Evolutionary conservation across 164 flowering plant species (phyloP).

Genomic region (Liquidambar formosana): DNA sequence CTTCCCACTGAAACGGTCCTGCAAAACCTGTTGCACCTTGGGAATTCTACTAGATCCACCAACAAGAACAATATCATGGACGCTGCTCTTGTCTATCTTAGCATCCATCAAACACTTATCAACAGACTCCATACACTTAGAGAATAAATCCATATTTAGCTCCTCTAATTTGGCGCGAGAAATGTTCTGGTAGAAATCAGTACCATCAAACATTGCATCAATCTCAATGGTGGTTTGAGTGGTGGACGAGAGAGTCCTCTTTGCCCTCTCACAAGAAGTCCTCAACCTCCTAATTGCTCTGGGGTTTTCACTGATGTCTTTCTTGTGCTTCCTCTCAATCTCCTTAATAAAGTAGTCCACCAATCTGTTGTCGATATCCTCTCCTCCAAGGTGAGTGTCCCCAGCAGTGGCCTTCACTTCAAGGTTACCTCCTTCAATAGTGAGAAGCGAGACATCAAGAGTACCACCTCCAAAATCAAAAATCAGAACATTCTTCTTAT

Average conservation of each 20-base stretch:
- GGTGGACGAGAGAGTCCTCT: slow-evolving; percentile 48
- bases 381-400: slow-evolving; percentile 48
- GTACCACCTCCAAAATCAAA: slow-evolving; percentile 50
- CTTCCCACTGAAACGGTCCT: slow-evolving; percentile 42
- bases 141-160: too few species aligned
- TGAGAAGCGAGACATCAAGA: slow-evolving; percentile 41
- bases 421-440: slow-evolving; percentile 38
- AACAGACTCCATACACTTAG: slow-evolving; percentile 49
- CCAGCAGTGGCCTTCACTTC: slow-evolving; percentile 48
- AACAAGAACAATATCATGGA: slow-evolving; percentile 45
- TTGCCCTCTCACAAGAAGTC: slow-evolving; percentile 46
- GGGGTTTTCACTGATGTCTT: slow-evolving; percentile 41
- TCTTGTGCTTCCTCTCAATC: slow-evolving; percentile 41
- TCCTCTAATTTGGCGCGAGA: slow-evolving; percentile 49
- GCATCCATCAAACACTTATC: slow-evolving; percentile 48
- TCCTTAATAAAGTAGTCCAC: slow-evolving; percentile 43
- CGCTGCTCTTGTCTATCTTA: slow-evolving; percentile 40
- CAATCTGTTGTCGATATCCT: slow-evolving; percentile 43
- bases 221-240: slow-evolving; percentile 40
- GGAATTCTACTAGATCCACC: slow-evolving; percentile 53
- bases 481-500: slow-evolving; percentile 43
- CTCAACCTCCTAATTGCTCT: slow-evolving; percentile 45
- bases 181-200: slow-evolving; percentile 40
- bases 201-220: slow-evolving; percentile 42
- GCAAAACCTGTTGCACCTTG: slow-evolving; percentile 41